Conservation (phyloP, 768 basidiomycete genomes). For the Mycena filopes region DNA sequence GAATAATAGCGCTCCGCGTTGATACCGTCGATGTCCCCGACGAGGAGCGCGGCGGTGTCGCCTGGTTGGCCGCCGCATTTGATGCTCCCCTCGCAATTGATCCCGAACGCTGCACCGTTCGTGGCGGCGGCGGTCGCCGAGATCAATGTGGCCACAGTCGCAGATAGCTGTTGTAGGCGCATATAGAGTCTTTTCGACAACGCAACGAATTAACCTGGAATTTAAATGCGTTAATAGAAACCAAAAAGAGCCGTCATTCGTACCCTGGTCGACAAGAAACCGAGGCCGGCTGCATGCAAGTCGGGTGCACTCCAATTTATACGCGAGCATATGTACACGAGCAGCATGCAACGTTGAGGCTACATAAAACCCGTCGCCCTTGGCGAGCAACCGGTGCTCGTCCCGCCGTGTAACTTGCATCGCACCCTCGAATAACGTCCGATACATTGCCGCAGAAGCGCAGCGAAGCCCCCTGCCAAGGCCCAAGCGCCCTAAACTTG, state of each 20-base stretch:
- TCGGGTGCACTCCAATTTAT: not conserved
- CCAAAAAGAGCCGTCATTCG: not conserved
- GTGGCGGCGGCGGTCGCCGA: not conserved
- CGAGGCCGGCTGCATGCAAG: not conserved
- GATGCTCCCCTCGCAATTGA: slow-evolving; percentile 23
- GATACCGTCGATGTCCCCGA: slow-evolving; percentile 11
- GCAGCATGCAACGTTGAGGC: not conserved
- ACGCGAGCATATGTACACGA: slow-evolving; percentile 1
- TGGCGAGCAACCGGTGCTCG: not conserved
- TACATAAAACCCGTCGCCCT: slow-evolving; percentile 19
- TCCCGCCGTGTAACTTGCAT: not conserved
- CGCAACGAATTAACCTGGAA: not conserved
- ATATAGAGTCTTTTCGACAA: not conserved
- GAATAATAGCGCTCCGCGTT: not conserved
- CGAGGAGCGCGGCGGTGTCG: slow-evolving; percentile 10
- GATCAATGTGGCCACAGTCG: not conserved
- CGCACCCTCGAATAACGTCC: not conserved
- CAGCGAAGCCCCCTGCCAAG: slow-evolving; percentile 1
- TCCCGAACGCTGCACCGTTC: slow-evolving; percentile 3
- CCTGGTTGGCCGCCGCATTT: slow-evolving; percentile 18
- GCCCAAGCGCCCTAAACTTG: not conserved
- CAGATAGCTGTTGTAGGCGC: not conserved
- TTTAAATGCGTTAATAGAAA: not conserved
- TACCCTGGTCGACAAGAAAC: not conserved
- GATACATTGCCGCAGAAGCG: not conserved